Conservation (phyloP, 805 yeast species). For the Sugiyamaella lignohabitans region DNA sequence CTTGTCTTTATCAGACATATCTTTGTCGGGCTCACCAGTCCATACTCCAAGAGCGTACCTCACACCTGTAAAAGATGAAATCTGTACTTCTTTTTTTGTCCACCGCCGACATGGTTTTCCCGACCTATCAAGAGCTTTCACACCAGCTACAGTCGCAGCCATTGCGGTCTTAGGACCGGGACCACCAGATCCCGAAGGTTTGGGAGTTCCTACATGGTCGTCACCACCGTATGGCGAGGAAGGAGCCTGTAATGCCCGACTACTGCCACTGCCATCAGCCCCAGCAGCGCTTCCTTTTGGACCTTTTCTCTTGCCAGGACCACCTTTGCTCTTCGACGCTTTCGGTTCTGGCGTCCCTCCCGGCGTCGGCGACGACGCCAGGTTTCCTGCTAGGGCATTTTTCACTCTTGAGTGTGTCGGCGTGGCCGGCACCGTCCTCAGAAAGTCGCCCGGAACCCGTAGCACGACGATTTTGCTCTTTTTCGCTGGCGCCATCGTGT, state of each 20-base stretch:
- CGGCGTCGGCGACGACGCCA: not conserved
- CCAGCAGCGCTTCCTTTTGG: constrained; percentile 1
- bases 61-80: constrained; percentile 43
- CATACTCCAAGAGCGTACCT: constrained; percentile 34
- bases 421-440: constrained; percentile 2
- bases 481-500: too few relatives aligned
- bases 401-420: not conserved
- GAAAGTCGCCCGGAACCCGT: constrained; percentile 7
- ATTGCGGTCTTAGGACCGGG: constrained; percentile 24
- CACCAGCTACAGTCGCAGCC: constrained; percentile 21
- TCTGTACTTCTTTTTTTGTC: constrained; percentile 35
- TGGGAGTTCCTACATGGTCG: constrained; percentile 8
- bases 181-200: not conserved
- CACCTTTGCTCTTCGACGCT: constrained; percentile 1
- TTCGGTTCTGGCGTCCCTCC: constrained; percentile 5
- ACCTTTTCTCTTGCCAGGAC: not conserved
- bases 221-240: constrained; percentile 5
- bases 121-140: constrained; percentile 37
- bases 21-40: constrained; percentile 24
- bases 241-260: too few relatives aligned
- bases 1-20: too few relatives aligned
- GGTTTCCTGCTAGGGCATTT: not conserved
- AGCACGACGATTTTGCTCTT: constrained; percentile 18
- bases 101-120: constrained; percentile 42
- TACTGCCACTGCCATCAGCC: too few relatives aligned